These are phyloP conservation scores for Prillingera fragicola DNA, from an alignment of 1,284 basidiomycete genomes.

Conservation along the genomic window DNA sequence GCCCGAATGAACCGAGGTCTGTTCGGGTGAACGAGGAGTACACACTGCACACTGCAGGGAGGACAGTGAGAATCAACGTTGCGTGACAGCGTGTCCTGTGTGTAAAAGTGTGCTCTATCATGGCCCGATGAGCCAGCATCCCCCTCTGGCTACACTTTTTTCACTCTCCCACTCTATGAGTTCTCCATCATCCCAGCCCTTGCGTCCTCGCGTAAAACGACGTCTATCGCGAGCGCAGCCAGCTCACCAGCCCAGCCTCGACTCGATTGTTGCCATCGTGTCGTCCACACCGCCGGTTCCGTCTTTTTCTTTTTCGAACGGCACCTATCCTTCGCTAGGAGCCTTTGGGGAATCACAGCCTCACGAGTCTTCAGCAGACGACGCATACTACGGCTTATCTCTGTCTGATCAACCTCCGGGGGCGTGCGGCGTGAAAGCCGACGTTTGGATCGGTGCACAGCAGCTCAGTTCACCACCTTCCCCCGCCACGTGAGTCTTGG, in stretches of 20 bases:
- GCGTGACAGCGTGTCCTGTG: no score
- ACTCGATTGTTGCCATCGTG: conserved; percentile 22
- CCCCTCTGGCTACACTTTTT: no score
- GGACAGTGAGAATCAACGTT: no score
- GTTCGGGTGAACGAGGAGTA: no score
- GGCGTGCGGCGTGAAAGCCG: conserved; percentile 23
- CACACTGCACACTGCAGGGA: no score
- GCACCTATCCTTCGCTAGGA: background rate
- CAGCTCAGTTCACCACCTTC: conserved; percentile 36
- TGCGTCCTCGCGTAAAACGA: no score
- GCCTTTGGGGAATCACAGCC: conserved; percentile 4
- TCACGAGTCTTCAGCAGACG: conserved; percentile 7
- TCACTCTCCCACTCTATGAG: no score
- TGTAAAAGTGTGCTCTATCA: no score
- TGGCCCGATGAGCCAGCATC: no score
- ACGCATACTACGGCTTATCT: conserved; percentile 15
- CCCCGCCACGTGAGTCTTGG: conserved; percentile 37
- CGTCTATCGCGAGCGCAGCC: no score
- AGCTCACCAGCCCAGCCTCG: conserved; percentile 17
- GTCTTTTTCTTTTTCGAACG: conserved; percentile 1
- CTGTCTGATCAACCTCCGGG: conserved; percentile 10
- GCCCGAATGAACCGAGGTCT: no score
- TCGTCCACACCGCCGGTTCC: conserved; percentile 27
- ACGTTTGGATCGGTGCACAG: conserved; percentile 31
- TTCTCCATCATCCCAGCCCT: no score